Percentiles rank a stretch among this genome's conserved stretches.
Evolutionary conservation across 352 stramenopile genomes (phyloP).

Genomic region (Phytophthora citricola): DNA sequence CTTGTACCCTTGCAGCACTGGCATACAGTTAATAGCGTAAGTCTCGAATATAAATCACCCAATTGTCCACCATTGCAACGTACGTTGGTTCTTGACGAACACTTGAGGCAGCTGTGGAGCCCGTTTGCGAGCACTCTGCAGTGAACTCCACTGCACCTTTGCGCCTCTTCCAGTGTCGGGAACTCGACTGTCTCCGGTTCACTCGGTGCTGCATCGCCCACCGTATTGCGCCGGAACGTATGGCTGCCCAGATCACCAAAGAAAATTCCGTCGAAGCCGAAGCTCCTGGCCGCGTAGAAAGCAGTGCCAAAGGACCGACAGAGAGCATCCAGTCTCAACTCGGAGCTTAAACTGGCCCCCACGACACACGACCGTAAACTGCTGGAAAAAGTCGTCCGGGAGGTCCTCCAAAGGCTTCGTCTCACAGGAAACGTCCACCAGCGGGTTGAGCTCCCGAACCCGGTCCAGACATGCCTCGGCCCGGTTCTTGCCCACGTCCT

Average conservation of each 20-base stretch:
- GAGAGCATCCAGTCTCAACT: constrained; percentile 68
- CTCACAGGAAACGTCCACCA: constrained; percentile 89
- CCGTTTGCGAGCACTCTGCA: constrained; percentile 75
- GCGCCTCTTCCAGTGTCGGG: constrained; percentile 56
- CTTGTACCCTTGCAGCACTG: constrained; percentile 75
- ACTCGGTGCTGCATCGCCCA: constrained; percentile 33
- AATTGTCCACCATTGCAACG: constrained; percentile 9
- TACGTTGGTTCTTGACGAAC: constrained; percentile 85
- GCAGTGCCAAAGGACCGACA: constrained; percentile 62
- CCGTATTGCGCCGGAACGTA: constrained; percentile 60
- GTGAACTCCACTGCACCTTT: constrained; percentile 64
- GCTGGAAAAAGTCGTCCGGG: constrained; percentile 78
- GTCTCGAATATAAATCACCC: too few relatives aligned
- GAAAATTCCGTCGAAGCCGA: constrained; percentile 81
- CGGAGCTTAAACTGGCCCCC: constrained; percentile 43
- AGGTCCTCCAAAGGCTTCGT: constrained; percentile 61
- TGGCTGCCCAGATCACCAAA: constrained; percentile 82
- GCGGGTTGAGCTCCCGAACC: constrained; percentile 95
- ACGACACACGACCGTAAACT: constrained; percentile 90
- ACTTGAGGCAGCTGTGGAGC: constrained; percentile 74
- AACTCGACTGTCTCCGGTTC: constrained; percentile 59
- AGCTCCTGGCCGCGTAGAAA: constrained; percentile 80
- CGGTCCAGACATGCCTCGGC: constrained; percentile 79
- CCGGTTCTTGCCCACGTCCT: constrained; percentile 79
- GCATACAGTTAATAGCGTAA: background rate